Evolutionary conservation across 768 basidiomycete species (phyloP).

Genomic region (Holtermannia corniformis): DNA sequence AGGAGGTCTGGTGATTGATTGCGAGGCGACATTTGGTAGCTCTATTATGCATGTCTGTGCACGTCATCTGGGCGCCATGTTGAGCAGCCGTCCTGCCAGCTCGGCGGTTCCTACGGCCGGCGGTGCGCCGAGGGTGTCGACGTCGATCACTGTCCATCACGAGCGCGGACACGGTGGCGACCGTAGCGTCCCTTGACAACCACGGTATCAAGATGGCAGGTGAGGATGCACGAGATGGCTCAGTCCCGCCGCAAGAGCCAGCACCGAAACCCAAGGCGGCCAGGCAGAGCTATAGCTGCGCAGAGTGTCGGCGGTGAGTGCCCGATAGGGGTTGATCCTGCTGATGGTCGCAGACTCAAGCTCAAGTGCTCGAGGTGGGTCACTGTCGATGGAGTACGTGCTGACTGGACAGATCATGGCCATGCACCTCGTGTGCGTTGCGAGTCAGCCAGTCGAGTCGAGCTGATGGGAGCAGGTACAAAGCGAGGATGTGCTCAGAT

Average conservation of each 20-base stretch:
- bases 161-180: no score
- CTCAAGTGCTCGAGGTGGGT: constrained; percentile 33
- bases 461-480: constrained; percentile 14
- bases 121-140: no score
- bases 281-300: constrained; percentile 35
- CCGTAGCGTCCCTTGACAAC: no score
- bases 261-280: neutral
- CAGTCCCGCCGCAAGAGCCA: no score
- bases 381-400: neutral
- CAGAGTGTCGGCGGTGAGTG: constrained; percentile 34
- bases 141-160: no score
- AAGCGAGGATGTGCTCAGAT: constrained; percentile 37
- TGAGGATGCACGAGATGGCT: no score
- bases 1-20: neutral
- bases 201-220: no score
- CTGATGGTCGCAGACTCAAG: constrained; percentile 21
- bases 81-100: no score
- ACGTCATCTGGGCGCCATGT: no score
- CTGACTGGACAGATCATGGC: constrained; percentile 31
- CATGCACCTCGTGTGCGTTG: constrained; percentile 38
- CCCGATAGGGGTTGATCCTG: no score
- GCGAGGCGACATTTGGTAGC: neutral
- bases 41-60: neutral
- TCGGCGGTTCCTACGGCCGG: no score
- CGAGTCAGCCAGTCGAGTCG: neutral